Base-by-base conservation (phyloP, 2,329 filamentous ascomycete species). In the Fusarium sp. region DNA sequence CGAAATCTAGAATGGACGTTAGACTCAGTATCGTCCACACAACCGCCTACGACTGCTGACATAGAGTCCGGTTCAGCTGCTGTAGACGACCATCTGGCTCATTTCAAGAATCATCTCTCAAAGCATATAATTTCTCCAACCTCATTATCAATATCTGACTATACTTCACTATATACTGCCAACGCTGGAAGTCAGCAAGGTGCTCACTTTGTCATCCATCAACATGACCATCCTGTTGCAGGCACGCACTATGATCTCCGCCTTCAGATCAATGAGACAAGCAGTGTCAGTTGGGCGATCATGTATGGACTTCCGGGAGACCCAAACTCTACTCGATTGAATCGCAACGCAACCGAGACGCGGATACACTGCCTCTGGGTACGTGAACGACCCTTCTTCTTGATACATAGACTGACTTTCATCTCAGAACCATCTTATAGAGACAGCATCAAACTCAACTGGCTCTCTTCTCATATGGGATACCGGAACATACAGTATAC, bases 181-280 rank as follows among this genome's bases (percentile, higher is more conserved):
- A 78, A 78, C 48, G 72, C 70, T 3, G 78, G 76, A 19, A 79
- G 59, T 45, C 42, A 62, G 6, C 44, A 58, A 18, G 83, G 83
- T 19, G 80, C 82, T 11, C 88, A 90, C 76, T 93, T 92, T 74
- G 87, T 93, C 53, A 84, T 93, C 39, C 90, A 93, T 76, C 90
- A 93, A 74, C 90, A 93, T 75, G 90, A 92, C 74, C 90, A 93
- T 75, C 91, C 90, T 3, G 77, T 91, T 44, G 89, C 90, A 12
- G 90, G 90, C 25, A 84, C 84, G 2, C 88, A 91, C 75, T 91
- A 93, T 80, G 91, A 93, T 77, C 82, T 93, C 21, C 84, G 90
- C 4, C 81, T 93, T 19, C 90, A 93, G 76, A 90, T 92, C 75
- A 92, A 90, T 30, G 83, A 84, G 60, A 85, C 86, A 1, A 92